Evolutionary conservation across 345 rosid genomes (phyloP).

Genomic region (Theobroma cacao): DNA sequence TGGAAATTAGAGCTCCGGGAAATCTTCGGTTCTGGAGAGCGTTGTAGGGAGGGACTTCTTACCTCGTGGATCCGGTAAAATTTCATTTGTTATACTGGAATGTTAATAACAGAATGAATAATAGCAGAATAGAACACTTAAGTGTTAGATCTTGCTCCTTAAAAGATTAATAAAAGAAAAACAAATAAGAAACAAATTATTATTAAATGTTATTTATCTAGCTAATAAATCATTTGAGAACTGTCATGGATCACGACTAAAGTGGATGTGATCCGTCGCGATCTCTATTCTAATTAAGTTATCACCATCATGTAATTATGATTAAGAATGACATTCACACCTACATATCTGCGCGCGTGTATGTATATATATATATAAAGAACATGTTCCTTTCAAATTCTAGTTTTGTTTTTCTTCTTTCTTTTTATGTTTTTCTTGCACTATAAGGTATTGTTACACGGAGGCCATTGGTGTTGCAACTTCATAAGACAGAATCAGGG

Average conservation of each 20-base stretch:
- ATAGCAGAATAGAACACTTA: neutral
- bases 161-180: neutral
- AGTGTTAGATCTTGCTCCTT: slow-evolving; percentile 18
- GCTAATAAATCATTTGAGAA: neutral
- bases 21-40: slow-evolving; percentile 95
- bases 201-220: neutral
- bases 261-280: neutral
- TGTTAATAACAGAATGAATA: neutral
- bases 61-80: slow-evolving; percentile 99
- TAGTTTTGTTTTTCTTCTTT: slow-evolving; percentile 1
- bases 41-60: slow-evolving; percentile 95
- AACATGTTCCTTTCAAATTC: neutral
- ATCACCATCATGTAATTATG: neutral
- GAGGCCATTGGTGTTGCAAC: slow-evolving; percentile 96
- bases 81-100: slow-evolving; percentile 6
- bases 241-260: neutral
- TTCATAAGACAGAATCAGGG: slow-evolving; percentile 81
- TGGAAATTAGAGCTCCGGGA: slow-evolving; percentile 78
- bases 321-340: neutral
- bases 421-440: neutral
- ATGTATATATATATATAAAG: no score
- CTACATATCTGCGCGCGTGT: no score
- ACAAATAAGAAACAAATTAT: neutral
- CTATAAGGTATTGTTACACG: slow-evolving; percentile 89
- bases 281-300: neutral